Evolutionary conservation across 768 basidiomycete species (phyloP).

Genomic region (Tylopilus subfusipes): DNA sequence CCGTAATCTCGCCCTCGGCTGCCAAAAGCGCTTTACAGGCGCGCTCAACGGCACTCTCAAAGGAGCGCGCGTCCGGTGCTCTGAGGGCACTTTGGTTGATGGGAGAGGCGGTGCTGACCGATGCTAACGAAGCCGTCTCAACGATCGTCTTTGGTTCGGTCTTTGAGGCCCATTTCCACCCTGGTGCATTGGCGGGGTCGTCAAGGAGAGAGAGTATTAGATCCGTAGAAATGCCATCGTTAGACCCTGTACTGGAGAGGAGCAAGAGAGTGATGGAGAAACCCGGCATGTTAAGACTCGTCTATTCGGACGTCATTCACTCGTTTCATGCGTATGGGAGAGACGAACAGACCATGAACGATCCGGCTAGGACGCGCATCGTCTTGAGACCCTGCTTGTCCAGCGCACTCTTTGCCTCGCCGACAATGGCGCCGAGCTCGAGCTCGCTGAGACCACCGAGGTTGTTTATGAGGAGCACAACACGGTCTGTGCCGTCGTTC

Average conservation of each 20-base stretch:
- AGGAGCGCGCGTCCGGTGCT: constrained; percentile 46
- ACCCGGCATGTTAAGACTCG: constrained; percentile 90
- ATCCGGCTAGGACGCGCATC: constrained; percentile 67
- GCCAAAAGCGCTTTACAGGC: constrained; percentile 65
- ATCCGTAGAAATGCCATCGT: constrained; percentile 36
- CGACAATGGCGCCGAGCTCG: constrained; percentile 67
- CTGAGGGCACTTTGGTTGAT: constrained; percentile 21
- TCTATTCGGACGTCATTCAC: constrained; percentile 40
- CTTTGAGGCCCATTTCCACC: constrained; percentile 78
- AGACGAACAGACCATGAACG: constrained; percentile 68
- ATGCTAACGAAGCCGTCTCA: constrained; percentile 8
- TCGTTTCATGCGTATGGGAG: neutral
- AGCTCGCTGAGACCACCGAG: constrained; percentile 83
- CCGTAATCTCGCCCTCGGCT: constrained; percentile 87
- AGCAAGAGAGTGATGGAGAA: constrained; percentile 82
- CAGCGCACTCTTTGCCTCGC: constrained; percentile 56
- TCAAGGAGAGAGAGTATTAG: constrained; percentile 67
- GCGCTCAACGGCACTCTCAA: constrained; percentile 51
- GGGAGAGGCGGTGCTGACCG: constrained; percentile 7
- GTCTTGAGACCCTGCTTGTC: constrained; percentile 53
- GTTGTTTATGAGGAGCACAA: constrained; percentile 84
- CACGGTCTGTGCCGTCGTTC: constrained; percentile 57
- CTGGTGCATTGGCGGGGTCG: constrained; percentile 63
- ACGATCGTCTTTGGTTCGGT: constrained; percentile 34
- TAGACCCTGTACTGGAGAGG: constrained; percentile 50